A percentile compares a stretch with the other conserved stretches of the same genome.
These are phyloP conservation scores for Trichophaea hybrida DNA, from an alignment of 2,329 filamentous ascomycete genomes.

Conservation along the genomic window DNA sequence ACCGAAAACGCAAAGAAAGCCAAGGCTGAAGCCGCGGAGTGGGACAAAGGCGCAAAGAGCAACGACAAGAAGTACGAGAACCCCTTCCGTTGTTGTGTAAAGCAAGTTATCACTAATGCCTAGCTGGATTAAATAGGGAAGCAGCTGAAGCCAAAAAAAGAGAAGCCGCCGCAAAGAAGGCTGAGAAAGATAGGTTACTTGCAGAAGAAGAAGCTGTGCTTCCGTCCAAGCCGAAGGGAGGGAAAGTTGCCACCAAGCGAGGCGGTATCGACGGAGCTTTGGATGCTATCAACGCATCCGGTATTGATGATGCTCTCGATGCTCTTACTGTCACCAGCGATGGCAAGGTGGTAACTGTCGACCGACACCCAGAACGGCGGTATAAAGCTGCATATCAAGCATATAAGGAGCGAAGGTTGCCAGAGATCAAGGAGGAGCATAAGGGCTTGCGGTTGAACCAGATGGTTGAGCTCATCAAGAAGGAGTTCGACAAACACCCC, in stretches of 20 bases:
- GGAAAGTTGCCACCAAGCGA: constrained; percentile 52
- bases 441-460: constrained; percentile 66
- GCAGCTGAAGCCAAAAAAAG: constrained; percentile 71
- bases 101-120: neutral
- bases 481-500: constrained; percentile 88
- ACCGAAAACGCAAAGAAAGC: constrained; percentile 51
- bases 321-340: constrained; percentile 55
- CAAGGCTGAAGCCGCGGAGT: constrained; percentile 57
- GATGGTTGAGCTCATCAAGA: constrained; percentile 66
- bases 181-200: constrained; percentile 70
- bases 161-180: constrained; percentile 74
- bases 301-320: constrained; percentile 88
- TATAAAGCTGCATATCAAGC: constrained; percentile 74
- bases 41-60: constrained; percentile 74
- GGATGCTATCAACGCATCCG: constrained; percentile 58
- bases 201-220: constrained; percentile 66
- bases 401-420: constrained; percentile 66
- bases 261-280: constrained; percentile 37
- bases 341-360: constrained; percentile 53
- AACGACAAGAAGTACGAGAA: constrained; percentile 65
- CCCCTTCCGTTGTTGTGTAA: constrained; percentile 2
- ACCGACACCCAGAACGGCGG: constrained; percentile 74
- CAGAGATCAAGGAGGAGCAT: constrained; percentile 74
- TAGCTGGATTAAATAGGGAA: constrained; percentile 42
- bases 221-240: constrained; percentile 49